Evolutionary conservation across 2,329 filamentous ascomycete species (phyloP).

Genomic region (Arachnomyces sp.): DNA sequence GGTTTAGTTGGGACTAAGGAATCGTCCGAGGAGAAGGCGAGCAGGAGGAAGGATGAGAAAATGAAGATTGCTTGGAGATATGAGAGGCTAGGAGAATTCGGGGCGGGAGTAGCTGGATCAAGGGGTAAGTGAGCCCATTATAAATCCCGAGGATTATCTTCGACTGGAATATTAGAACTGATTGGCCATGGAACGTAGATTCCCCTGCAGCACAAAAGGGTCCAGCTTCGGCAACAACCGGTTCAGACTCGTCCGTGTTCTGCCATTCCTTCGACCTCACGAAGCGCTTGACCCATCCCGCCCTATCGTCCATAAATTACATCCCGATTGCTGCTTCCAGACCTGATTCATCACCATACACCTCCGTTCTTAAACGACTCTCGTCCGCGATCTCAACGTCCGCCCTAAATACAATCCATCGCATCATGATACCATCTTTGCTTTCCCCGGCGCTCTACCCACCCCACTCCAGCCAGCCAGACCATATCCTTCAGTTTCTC

Average conservation of each 20-base stretch:
- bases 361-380: slow-evolving; percentile 54
- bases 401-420: slow-evolving; percentile 58
- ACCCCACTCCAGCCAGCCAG: slow-evolving; percentile 58
- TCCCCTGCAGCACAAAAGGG: slow-evolving; percentile 32
- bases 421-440: slow-evolving; percentile 74
- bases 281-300: slow-evolving; percentile 53
- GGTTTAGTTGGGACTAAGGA: slow-evolving; percentile 52
- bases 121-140: slow-evolving; percentile 48
- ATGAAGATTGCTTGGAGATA: slow-evolving; percentile 99
- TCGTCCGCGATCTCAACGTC: slow-evolving; percentile 49
- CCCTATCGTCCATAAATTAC: slow-evolving; percentile 45
- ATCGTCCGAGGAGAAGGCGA: slow-evolving; percentile 35
- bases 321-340: slow-evolving; percentile 37
- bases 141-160: not conserved
- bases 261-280: slow-evolving; percentile 67
- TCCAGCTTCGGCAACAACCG: slow-evolving; percentile 26
- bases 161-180: not conserved
- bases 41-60: slow-evolving; percentile 51
- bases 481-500: slow-evolving; percentile 69
- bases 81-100: slow-evolving; percentile 68
- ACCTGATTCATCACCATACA: slow-evolving; percentile 47
- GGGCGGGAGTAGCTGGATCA: slow-evolving; percentile 43
- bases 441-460: slow-evolving; percentile 81
- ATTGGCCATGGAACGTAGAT: slow-evolving; percentile 8
- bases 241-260: slow-evolving; percentile 39